Evolutionary conservation across 352 stramenopile species (phyloP).

Genomic region (Phytophthora nicotianae): DNA sequence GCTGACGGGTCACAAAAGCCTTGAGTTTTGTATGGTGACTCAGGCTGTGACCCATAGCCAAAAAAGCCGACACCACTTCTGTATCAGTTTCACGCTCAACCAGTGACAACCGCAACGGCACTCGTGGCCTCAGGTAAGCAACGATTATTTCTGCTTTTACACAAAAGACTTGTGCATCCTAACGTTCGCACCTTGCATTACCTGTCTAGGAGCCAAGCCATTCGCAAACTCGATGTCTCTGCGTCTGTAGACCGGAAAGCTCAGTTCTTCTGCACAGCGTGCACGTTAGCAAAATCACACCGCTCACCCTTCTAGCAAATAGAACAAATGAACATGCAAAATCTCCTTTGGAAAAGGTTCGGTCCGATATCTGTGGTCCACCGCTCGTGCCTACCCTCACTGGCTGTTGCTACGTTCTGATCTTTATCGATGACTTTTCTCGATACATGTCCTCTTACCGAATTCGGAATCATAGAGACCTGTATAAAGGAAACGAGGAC

Average conservation of each 20-base stretch:
- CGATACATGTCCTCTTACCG: no score
- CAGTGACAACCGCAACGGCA: conserved; percentile 1
- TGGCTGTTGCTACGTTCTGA: background rate
- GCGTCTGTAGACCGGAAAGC: no score
- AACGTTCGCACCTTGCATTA: conserved; percentile 6
- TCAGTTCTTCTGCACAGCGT: background rate
- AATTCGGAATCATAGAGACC: background rate
- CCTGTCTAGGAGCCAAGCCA: conserved; percentile 9
- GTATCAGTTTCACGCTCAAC: conserved; percentile 9
- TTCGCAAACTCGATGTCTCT: background rate
- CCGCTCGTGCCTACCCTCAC: background rate
- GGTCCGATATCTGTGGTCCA: background rate
- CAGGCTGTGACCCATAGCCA: background rate
- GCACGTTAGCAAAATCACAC: background rate
- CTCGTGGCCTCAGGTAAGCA: conserved; percentile 13
- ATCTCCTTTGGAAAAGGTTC: no score
- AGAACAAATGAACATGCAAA: background rate
- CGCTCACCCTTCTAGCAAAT: background rate
- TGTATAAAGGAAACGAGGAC: background rate
- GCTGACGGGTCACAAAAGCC: background rate
- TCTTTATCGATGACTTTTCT: background rate
- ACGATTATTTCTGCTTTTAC: background rate
- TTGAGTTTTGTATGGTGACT: background rate
- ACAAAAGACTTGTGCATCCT: conserved; percentile 3
- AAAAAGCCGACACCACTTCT: background rate